Conservation (phyloP, 768 basidiomycete genomes). For the Mycena floridula region DNA sequence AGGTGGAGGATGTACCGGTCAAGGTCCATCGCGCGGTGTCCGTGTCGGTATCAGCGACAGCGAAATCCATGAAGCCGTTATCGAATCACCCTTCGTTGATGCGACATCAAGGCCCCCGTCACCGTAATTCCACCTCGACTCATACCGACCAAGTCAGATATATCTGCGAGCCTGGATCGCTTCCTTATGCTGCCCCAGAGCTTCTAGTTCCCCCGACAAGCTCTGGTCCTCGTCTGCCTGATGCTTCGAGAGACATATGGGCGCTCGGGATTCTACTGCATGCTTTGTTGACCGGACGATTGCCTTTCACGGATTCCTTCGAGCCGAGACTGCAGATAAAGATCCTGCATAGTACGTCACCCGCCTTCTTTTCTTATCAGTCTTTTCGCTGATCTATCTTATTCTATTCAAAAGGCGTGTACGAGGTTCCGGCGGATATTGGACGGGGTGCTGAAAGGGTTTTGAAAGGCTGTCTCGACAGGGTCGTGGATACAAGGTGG, state of each 20-base stretch:
- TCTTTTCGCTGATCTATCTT: not conserved
- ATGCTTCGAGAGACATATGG: slow-evolving; percentile 92
- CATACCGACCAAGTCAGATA: not conserved
- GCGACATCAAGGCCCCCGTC: slow-evolving; percentile 49
- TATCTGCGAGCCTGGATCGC: slow-evolving; percentile 61
- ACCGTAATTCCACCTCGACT: slow-evolving; percentile 37
- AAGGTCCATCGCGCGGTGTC: slow-evolving; percentile 10
- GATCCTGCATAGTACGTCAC: slow-evolving; percentile 75
- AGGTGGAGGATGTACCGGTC: slow-evolving; percentile 26
- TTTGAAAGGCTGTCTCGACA: slow-evolving; percentile 75
- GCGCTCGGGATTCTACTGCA: slow-evolving; percentile 89
- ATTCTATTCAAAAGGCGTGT: slow-evolving; percentile 42
- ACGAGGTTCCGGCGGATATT: slow-evolving; percentile 48
- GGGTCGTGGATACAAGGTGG: slow-evolving; percentile 61
- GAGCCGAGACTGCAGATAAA: slow-evolving; percentile 91
- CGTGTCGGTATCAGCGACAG: slow-evolving; percentile 27
- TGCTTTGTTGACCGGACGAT: slow-evolving; percentile 72
- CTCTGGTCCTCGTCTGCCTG: slow-evolving; percentile 30
- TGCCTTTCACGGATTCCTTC: slow-evolving; percentile 86
- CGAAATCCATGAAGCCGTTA: slow-evolving; percentile 19
- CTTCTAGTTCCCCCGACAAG: slow-evolving; percentile 59
- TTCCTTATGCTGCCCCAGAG: slow-evolving; percentile 90
- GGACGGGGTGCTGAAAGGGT: slow-evolving; percentile 62
- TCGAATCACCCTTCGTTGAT: slow-evolving; percentile 26
- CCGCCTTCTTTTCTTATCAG: slow-evolving; percentile 1